Evolutionary conservation across 805 yeast genomes (phyloP).

Genomic region (Candida manassasensis): DNA sequence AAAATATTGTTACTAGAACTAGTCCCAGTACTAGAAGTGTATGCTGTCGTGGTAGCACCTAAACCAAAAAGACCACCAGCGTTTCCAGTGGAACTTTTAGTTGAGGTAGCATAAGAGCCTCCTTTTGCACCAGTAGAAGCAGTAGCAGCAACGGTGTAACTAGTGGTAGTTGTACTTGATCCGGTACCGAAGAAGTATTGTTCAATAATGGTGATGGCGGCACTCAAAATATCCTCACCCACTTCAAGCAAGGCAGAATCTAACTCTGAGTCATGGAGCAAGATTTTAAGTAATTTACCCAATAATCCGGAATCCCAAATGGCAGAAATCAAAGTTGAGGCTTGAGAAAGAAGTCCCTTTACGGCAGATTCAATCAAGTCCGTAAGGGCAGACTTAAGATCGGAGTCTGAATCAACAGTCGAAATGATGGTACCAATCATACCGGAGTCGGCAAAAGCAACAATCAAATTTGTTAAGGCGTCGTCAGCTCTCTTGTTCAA

Average conservation of each 20-base stretch:
- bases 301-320: constrained; percentile 37
- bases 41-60: neutral
- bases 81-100: neutral
- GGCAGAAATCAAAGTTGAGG: constrained; percentile 37
- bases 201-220: constrained; percentile 2
- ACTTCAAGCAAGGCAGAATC: neutral
- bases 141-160: constrained; percentile 2
- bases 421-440: neutral
- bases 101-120: neutral
- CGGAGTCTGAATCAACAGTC: neutral
- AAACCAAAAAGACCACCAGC: neutral
- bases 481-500: constrained; percentile 2
- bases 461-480: constrained; percentile 1
- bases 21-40: neutral
- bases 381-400: neutral
- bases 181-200: neutral
- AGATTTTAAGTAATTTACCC: neutral
- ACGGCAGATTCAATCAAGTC: constrained; percentile 28
- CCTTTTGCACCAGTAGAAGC: constrained; percentile 3
- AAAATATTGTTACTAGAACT: constrained; percentile 11
- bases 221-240: constrained; percentile 1
- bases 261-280: constrained; percentile 1
- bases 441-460: constrained; percentile 4
- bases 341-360: constrained; percentile 31
- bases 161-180: neutral